Percentiles rank a stretch among this genome's conserved stretches.
These are phyloP conservation scores for Tephrocybe sp. DNA, from an alignment of 768 basidiomycete species.

Conservation along the genomic window DNA sequence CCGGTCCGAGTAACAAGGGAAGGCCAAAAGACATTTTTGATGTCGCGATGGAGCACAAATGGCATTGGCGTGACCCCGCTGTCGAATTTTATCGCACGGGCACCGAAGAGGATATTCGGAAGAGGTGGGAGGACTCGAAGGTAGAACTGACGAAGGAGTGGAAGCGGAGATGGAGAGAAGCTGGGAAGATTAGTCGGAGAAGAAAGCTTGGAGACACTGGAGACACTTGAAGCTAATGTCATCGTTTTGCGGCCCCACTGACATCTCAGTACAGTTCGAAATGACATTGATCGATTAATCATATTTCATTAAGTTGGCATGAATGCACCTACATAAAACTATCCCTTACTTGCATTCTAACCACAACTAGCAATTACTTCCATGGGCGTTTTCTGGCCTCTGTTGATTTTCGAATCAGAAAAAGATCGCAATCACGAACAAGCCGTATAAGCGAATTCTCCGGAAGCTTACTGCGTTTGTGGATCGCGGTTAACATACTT, in stretches of 20 bases:
- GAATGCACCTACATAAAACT: no score
- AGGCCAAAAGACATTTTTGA: slow-evolving; percentile 47
- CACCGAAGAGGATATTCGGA: slow-evolving; percentile 58
- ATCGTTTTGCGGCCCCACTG: no score
- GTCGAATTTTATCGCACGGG: slow-evolving; percentile 48
- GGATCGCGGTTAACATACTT: slow-evolving; percentile 2
- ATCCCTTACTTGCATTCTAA: no score
- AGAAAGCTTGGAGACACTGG: slow-evolving; percentile 42
- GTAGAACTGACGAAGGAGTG: slow-evolving; percentile 69
- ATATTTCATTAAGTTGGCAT: no score
- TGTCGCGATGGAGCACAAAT: slow-evolving; percentile 44
- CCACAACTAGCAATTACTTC: no score
- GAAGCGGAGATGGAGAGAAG: slow-evolving; percentile 77
- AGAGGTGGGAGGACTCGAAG: slow-evolving; percentile 69
- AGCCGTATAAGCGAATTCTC: no score
- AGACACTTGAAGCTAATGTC: slow-evolving; percentile 12
- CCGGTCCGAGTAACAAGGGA: slow-evolving; percentile 22
- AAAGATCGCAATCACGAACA: no score
- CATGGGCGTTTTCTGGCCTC: no score
- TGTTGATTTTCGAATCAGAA: no score
- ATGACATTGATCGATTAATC: no score
- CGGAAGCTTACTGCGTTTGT: neutral
- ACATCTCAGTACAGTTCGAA: no score
- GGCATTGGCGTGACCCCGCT: slow-evolving; percentile 41
- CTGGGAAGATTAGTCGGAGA: slow-evolving; percentile 59